These are phyloP conservation scores for Phanerochaete sordida DNA, from an alignment of 768 basidiomycete species.

Conservation along the genomic window DNA sequence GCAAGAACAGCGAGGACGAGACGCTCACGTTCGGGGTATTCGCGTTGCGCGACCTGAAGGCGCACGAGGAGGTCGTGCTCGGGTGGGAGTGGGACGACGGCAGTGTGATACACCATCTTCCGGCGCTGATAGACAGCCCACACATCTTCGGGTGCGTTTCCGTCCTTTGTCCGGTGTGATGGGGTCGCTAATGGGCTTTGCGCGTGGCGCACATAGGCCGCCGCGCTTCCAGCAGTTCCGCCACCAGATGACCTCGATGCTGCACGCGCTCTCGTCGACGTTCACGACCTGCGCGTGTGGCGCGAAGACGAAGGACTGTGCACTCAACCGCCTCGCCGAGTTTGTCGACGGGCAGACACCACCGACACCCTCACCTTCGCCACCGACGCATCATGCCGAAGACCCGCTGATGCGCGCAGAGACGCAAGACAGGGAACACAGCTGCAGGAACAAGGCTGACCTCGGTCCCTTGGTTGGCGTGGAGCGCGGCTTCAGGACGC, in stretches of 20 bases:
- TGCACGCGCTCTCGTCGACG: slow-evolving; percentile 64
- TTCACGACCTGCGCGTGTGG: slow-evolving; percentile 79
- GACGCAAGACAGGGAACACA: slow-evolving; percentile 8
- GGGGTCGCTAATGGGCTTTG: background rate
- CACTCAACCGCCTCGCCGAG: slow-evolving; percentile 57
- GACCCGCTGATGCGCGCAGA: background rate
- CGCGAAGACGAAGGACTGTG: slow-evolving; percentile 57
- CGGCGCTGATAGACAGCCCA: slow-evolving; percentile 59
- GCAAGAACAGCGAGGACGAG: background rate
- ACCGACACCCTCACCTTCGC: slow-evolving; percentile 23
- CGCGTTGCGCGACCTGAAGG: slow-evolving; percentile 68
- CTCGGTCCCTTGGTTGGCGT: slow-evolving; percentile 63
- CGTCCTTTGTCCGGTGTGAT: background rate
- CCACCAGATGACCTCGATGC: slow-evolving; percentile 63
- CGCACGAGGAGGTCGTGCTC: slow-evolving; percentile 81
- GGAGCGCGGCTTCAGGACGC: slow-evolving; percentile 58
- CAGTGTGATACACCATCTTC: slow-evolving; percentile 76
- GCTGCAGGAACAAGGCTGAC: slow-evolving; percentile 29
- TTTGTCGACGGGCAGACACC: slow-evolving; percentile 48
- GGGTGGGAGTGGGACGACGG: slow-evolving; percentile 98
- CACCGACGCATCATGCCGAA: slow-evolving; percentile 16
- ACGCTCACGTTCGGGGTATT: slow-evolving; percentile 74
- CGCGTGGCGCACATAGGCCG: slow-evolving; percentile 30
- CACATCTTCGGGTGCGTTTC: slow-evolving; percentile 53
- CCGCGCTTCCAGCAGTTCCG: slow-evolving; percentile 51